Evolutionary conservation across 768 basidiomycete genomes (phyloP), one percentile per base, ranked within the genome.

Genomic region (Podaxis sp.): DNA sequence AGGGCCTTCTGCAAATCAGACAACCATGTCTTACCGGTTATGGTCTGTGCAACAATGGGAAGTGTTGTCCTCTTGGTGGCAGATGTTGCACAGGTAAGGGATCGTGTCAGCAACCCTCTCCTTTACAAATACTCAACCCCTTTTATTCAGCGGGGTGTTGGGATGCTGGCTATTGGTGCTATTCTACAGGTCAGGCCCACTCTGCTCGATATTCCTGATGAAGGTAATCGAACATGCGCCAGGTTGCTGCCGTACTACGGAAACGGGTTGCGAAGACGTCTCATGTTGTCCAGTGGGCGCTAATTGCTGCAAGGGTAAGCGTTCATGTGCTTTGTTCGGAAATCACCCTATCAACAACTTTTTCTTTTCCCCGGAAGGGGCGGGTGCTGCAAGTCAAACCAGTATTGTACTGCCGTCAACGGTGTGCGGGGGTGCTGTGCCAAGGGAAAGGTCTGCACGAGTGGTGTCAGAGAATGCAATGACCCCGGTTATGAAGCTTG

Each of bases 261-360:
- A 59, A 42, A 46, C 7, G 25, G 59, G 59, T 10, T 59, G 59
- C 28, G 51, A 52, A 7, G 40, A 28, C 3, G 21, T 35, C 16
- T 42, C 50, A 13, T 59, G 59, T 16, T 59, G 59, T 14, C 51
- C 59, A 25, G 4, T 23, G 4, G 51, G 51, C 6, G 46, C 50
- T n/a, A 44, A 46, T 32, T 59, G 59, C 38, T 59, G 59, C 32
- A 59, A 47, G 14, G 50, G 59, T 59, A 25, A 25, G 58, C 42
- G 10, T 14, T 6, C 7, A 16, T 48, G 10, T 36, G 23, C 48
- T 10, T 37, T 18, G 23, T 16, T 57, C 16, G 21, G 14, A 48
- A n/a, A 37, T 21, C 14, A 48, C n/a, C 36, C 16, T 11, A 38
- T 38, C 5, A 18, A 44, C n/a, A 5, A 42, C 9, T 28, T n/a